Conservation (phyloP, 1,284 basidiomycete genomes). For the Cutaneotrichosporon sp. region DNA sequence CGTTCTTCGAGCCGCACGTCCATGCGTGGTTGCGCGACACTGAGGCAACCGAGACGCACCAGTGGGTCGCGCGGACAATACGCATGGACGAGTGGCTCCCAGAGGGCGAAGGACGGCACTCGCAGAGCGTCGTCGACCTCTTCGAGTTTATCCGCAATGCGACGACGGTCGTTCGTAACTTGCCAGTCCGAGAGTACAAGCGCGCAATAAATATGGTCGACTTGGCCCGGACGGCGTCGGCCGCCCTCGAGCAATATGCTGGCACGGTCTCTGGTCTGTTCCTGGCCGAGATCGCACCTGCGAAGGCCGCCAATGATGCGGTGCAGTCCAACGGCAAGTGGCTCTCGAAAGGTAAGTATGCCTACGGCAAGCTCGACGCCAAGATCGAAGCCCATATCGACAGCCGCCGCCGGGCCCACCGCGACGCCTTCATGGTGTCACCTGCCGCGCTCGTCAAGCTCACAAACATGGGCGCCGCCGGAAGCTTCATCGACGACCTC, state of each 20-base stretch:
- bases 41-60: slow-evolving; percentile 45
- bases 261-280: slow-evolving; percentile 47
- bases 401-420: slow-evolving; percentile 8
- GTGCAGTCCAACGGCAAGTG: slow-evolving; percentile 44
- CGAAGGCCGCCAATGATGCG: slow-evolving; percentile 1
- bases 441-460: slow-evolving; percentile 47
- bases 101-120: slow-evolving; percentile 46
- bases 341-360: slow-evolving; percentile 52
- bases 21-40: slow-evolving; percentile 50
- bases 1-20: slow-evolving; percentile 53
- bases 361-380: slow-evolving; percentile 46
- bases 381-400: slow-evolving; percentile 45
- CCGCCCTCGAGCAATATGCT: slow-evolving; percentile 47
- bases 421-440: slow-evolving; percentile 16
- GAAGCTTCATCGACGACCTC: slow-evolving; percentile 45
- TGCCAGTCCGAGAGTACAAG: slow-evolving; percentile 49
- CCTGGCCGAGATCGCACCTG: slow-evolving; percentile 36
- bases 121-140: slow-evolving; percentile 51
- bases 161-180: slow-evolving; percentile 41
- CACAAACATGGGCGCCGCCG: slow-evolving; percentile 47
- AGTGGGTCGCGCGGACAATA: slow-evolving; percentile 51
- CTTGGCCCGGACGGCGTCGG: slow-evolving; percentile 45
- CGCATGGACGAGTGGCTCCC: slow-evolving; percentile 53
- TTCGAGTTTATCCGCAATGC: slow-evolving; percentile 51
- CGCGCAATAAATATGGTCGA: slow-evolving; percentile 52